Evolutionary conservation across 1,139 yeast genomes (phyloP), one percentile per base, ranked within the genome.

Genomic region (Pichia sp.): DNA sequence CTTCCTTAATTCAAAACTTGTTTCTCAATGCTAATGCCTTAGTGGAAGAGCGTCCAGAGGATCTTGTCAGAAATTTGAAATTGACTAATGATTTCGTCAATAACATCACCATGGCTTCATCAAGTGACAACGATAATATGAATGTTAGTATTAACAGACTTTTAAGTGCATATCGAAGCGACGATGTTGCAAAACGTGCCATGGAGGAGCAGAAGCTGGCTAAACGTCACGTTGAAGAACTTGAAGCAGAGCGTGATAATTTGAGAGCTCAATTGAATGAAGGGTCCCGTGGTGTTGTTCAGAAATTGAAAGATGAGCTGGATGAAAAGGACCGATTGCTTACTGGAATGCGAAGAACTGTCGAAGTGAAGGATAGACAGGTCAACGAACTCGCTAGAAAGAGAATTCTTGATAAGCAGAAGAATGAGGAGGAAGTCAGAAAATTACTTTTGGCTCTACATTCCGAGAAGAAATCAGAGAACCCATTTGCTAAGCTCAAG

Each of bases 181-280:
- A 91, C 58, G 96, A 87, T 42, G 83, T 82, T 58, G 96, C 95
- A 16, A 67, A 83, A 37, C 70, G 80, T 40, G 94, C 96, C 0
- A 65, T 82, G 37, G 60, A 71, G 31, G 96, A 88, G 47, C 78
- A 81, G 14, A 77, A 78, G 46, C 77, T 72, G 21, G 71, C 80
- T 30, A 73, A 74, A 32, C 77, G 74, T 49, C 67, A 71, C 29
- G 83, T 85, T 0, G 94, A 83, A 49, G 87, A 82, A 50, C 84
- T 94, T 7, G 71, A 75, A 28, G 93, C 94, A 1, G 96, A 88
- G 55, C 70, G 93, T 38, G 96, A 86, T 50, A 79, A 77, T 31
- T 69, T 88, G 62, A 72, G 80, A 17, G 66, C 77, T 37, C 84
- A 85, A 55, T 65, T 88, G 29, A 72, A 83, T 18, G 64, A 83